These are phyloP conservation scores for Vitis hybrid DNA, from an alignment of 177 flowering plant genomes.

Conservation along the genomic window DNA sequence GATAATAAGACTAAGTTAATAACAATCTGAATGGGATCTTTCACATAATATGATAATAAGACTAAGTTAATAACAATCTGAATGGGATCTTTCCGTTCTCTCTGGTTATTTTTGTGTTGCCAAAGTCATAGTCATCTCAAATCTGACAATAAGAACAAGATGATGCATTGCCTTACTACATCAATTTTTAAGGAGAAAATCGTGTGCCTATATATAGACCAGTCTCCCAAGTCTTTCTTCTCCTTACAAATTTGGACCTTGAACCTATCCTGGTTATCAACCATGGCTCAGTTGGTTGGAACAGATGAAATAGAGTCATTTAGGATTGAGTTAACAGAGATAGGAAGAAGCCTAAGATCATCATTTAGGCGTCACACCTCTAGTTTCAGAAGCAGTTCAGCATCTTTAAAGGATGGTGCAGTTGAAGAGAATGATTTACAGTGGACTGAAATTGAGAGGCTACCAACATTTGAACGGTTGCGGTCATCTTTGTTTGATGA, in stretches of 20 bases:
- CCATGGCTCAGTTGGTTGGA: conserved; percentile 52
- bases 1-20: too few species aligned
- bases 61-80: too few species aligned
- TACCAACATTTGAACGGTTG: conserved; percentile 37
- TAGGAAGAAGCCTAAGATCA: conserved; percentile 48
- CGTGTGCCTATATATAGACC: background rate
- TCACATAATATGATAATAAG: too few species aligned
- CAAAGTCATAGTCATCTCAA: too few species aligned
- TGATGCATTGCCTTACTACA: conserved; percentile 9
- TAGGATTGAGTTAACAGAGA: conserved; percentile 43
- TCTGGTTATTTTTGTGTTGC: too few species aligned
- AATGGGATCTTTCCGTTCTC: too few species aligned
- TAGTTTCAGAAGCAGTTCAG: conserved; percentile 35
- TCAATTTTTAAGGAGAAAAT: background rate
- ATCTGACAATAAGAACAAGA: background rate
- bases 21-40: too few species aligned
- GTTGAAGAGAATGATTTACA: conserved; percentile 25
- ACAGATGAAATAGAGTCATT: conserved; percentile 42
- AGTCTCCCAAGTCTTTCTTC: background rate
- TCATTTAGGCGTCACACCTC: conserved; percentile 37
- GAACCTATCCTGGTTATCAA: conserved; percentile 5
- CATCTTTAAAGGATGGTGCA: conserved; percentile 20
- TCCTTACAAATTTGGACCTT: background rate
- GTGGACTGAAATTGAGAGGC: conserved; percentile 52
- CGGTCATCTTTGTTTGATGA: conserved; percentile 35